Conservation (phyloP, 1,139 yeast species). For the Martiniozyma asiatica region DNA sequence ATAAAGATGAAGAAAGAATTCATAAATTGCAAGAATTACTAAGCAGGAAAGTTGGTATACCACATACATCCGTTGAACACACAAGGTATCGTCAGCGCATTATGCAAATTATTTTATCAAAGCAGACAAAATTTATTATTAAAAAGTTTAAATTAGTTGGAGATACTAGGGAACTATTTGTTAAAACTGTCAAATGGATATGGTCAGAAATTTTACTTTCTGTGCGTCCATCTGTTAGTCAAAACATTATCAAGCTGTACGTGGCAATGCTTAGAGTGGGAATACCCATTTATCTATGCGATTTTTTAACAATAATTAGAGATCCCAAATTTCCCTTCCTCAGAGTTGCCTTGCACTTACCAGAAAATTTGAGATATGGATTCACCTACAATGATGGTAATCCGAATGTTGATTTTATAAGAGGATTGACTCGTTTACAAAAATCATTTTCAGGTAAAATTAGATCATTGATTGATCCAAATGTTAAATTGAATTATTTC, state of each 20-base stretch:
- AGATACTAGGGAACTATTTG: conserved; percentile 4
- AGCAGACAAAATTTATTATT: conserved; percentile 8
- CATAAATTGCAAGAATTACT: conserved; percentile 10
- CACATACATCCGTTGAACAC: conserved; percentile 15
- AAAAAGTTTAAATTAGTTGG: conserved; percentile 5
- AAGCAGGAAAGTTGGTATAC: conserved; percentile 7
- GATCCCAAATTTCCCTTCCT: conserved; percentile 6
- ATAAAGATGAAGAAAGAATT: conserved; percentile 16
- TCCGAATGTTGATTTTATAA: conserved; percentile 6
- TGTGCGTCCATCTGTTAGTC: conserved; percentile 1
- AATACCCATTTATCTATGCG: conserved; percentile 10
- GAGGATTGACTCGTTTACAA: conserved; percentile 4
- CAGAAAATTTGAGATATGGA: conserved; percentile 6
- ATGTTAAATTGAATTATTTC: conserved; percentile 12
- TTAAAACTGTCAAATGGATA: conserved; percentile 15
- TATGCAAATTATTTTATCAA: conserved; percentile 12
- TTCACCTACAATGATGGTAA: conserved; percentile 8
- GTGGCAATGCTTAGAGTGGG: conserved; percentile 10
- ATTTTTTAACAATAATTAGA: conserved; percentile 8
- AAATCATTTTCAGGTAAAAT: conserved; percentile 4
- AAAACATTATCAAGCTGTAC: conserved; percentile 8
- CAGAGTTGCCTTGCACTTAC: conserved; percentile 11
- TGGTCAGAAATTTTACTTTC: conserved; percentile 9
- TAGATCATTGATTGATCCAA: conserved; percentile 1
- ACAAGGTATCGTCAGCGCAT: conserved; percentile 6